phyloP scores from a whole-genome alignment of 306 rosid species.

The Betula pendula region DNA sequence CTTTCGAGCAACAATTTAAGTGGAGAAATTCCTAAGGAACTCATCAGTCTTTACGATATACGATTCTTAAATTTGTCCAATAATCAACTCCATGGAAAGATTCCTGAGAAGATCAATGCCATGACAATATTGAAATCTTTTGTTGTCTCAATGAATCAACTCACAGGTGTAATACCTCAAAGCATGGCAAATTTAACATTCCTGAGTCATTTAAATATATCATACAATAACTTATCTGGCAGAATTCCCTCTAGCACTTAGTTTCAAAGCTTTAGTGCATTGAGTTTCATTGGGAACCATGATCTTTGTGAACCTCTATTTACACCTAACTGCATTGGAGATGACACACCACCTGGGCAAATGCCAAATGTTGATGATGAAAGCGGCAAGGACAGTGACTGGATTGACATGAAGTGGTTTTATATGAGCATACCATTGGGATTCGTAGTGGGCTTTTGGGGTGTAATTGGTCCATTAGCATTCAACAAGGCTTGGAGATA shows the following conservation, averaged over 20 bases:
- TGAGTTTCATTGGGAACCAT: constrained; percentile 26
- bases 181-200: constrained; percentile 7
- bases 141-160: constrained; percentile 27
- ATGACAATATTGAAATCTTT: constrained; percentile 33
- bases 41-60: background rate
- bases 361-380: background rate
- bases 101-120: background rate
- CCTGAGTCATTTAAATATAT: constrained; percentile 26
- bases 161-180: constrained; percentile 1
- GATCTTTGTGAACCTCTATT: constrained; percentile 36
- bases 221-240: constrained; percentile 34
- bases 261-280: constrained; percentile 35
- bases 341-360: background rate
- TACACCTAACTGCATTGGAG: constrained; percentile 10
- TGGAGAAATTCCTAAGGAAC: background rate
- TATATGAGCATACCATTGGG: background rate
- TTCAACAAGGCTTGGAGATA: background rate
- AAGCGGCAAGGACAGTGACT: background rate
- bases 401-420: background rate
- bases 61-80: background rate
- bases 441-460: background rate
- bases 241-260: constrained; percentile 37
- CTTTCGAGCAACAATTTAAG: constrained; percentile 15
- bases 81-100: constrained; percentile 24
- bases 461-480: background rate